Evolutionary conservation across 2,329 filamentous ascomycete genomes (phyloP), one percentile per base, ranked within the genome.

Genomic region (Aspergillus pseudoviridinutans): DNA sequence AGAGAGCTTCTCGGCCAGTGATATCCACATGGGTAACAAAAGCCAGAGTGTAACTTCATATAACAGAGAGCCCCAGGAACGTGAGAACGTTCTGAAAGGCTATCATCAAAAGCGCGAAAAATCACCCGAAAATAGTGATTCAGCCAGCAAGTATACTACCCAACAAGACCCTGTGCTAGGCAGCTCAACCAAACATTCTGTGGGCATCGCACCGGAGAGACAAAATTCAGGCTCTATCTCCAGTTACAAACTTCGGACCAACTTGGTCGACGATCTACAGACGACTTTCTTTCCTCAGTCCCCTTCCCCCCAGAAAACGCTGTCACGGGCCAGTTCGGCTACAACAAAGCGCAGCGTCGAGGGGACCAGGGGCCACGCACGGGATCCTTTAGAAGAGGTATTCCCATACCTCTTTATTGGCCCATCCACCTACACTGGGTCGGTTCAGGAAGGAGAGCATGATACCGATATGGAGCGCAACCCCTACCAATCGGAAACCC

Each of bases 351-450:
- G 71, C 62, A 75, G 74, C 55, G 63, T 72, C 38, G 75, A 78
- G 51, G 80, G 80, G 25, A 85, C 74, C 14, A 71, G 85, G 68
- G 83, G 85, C 24, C 83, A 89, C 58, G 85, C 84, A 1, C 84
- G 86, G 59, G 84, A 90, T 63, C 82, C 84, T 0, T 74, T 86
- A 7, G 83, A 87, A 59, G 85, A 87, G 60, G 85, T 87, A 52
- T 84, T 85, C 1, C 78, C 88, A 0, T 89, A 88, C 70, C 82
- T 97, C 8, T 87, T 88, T 56, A 92, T 97, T 62, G 91, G 91
- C 17, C 84, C 86, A 9, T 79, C 77, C 27, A 77, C 73, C 14
- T 79, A 75, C 61, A 71, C 70, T 1, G 75, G 75, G 6, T 62
- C 63, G n/a, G 55, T 55, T 3, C 54, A 58, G 8, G 61, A 64